phyloP scores from a whole-genome alignment of 148 eudicot species.

The Selenicereus undatus region DNA sequence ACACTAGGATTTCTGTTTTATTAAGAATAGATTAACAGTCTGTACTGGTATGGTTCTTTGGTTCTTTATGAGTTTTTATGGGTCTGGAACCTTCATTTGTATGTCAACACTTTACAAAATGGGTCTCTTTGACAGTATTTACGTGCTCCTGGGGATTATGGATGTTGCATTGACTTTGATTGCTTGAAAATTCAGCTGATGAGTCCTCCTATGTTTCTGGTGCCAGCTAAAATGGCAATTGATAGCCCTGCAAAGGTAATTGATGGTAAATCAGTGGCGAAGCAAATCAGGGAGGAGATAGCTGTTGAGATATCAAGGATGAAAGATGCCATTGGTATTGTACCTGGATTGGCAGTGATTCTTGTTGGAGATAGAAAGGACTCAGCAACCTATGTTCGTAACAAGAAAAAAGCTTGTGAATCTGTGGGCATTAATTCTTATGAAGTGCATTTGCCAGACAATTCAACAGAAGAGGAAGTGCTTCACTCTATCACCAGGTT shows the following conservation, averaged over 20 bases:
- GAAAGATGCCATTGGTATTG: constrained; percentile 71
- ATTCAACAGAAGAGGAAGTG: constrained; percentile 70
- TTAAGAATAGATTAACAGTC: not conserved
- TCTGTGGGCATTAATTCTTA: constrained; percentile 76
- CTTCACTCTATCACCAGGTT: constrained; percentile 58
- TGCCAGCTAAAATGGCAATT: constrained; percentile 49
- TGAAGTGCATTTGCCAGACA: constrained; percentile 70
- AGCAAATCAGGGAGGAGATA: constrained; percentile 76
- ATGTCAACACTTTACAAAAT: no score
- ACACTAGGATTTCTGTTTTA: no score
- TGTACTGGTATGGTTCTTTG: not conserved
- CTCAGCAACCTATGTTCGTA: constrained; percentile 87
- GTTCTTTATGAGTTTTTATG: not conserved
- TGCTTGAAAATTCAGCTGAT: not conserved
- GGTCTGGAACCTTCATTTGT: not conserved
- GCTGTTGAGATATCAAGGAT: constrained; percentile 61
- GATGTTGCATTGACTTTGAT: not conserved
- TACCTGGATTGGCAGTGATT: constrained; percentile 91
- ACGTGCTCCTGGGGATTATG: not conserved
- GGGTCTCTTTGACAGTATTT: not conserved
- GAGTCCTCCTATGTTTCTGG: constrained; percentile 3
- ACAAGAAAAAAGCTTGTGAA: constrained; percentile 89
- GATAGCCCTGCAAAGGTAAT: constrained; percentile 62
- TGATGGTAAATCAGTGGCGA: constrained; percentile 76
- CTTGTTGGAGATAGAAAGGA: constrained; percentile 93